Conservation (phyloP, 139 green algal genomes). For the Limnomonas spitsbergensis region DNA sequence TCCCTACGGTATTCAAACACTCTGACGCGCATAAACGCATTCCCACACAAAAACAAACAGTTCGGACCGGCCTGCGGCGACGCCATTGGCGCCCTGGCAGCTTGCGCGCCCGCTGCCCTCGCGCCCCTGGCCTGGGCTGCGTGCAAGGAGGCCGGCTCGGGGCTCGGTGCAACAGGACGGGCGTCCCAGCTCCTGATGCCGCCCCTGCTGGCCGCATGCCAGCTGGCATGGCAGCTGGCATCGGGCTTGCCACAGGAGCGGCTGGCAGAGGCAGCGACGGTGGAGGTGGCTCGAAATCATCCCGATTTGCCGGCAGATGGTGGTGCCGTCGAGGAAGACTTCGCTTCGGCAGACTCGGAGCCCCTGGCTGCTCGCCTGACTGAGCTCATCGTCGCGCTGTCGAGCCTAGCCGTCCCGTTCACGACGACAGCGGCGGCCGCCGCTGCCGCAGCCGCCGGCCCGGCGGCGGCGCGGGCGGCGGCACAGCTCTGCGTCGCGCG, state of each 20-base stretch:
- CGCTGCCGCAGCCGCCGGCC: too few species aligned
- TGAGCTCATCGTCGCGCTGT: background rate
- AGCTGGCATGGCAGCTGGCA: background rate
- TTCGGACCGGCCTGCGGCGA: background rate
- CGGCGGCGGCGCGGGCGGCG: too few species aligned
- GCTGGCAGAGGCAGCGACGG: background rate
- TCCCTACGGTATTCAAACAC: too few species aligned
- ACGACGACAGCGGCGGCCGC: background rate
- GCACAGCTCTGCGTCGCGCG: too few species aligned
- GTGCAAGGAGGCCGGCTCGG: background rate
- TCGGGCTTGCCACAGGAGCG: background rate
- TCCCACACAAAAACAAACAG: too few species aligned
- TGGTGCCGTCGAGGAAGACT: background rate
- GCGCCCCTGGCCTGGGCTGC: background rate
- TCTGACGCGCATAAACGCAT: too few species aligned
- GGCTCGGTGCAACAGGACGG: background rate
- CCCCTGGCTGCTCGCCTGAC: background rate
- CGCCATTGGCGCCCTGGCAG: background rate
- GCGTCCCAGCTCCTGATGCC: background rate
- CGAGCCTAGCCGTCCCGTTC: background rate
- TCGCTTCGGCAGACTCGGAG: background rate
- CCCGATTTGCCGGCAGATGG: background rate
- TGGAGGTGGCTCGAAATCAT: too few species aligned
- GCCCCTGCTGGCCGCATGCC: background rate
- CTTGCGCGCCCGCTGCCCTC: background rate